Base-by-base conservation (phyloP, 176 grass and related monocot genomes). In the Saccharum officinarum region DNA sequence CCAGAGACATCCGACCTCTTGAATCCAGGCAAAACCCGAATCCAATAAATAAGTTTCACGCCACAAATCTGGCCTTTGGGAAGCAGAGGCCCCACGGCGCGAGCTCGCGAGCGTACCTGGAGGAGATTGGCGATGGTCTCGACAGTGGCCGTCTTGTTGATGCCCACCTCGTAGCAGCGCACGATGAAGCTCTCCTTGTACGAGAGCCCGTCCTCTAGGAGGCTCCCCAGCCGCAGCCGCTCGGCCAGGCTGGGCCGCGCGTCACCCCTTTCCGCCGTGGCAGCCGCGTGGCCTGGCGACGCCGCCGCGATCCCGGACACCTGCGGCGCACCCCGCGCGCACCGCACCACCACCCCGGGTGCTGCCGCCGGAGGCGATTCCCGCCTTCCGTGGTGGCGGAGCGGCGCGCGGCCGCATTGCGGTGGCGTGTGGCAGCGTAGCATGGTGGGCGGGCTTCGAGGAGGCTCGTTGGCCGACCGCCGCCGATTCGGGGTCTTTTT, bases 181-280 rank as follows among this genome's bases (percentile, higher is more conserved):
- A 98, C 82, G 69, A 98, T 83, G 84, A 95, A 98, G 84, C 87
- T 87, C 93, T 98, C 95, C 91, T 93, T 98, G 77, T 95, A 98
- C 44, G 91, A 95, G 20, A 95, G 86, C 7, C 92, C 95, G 71
- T 93, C 93, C 79, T 91, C 91, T 8, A 92, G 81, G 71, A 98
- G 84, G 90, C 93, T 95, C 87, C 95, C 95, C 47, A 93, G 74
- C 54, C 95, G 68, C 61, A 98, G 80, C 75, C 85, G 86, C 91
- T 98, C 95, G 34, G 91, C 95, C 42, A 92, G 61, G 46, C 87
- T 84, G 61, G 73, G 79, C 60, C 83, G 60, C 73, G 11, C 86
- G 9, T 15, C 52, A 3, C 8, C 69, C 28, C 4, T 79, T 6
- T 1, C 33, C 40, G 16, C 31, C 41, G 71, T 18, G 25, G 64